Conservation (phyloP, 495 filamentous ascomycete genomes). For the Parathielavia hyrcaniae region DNA sequence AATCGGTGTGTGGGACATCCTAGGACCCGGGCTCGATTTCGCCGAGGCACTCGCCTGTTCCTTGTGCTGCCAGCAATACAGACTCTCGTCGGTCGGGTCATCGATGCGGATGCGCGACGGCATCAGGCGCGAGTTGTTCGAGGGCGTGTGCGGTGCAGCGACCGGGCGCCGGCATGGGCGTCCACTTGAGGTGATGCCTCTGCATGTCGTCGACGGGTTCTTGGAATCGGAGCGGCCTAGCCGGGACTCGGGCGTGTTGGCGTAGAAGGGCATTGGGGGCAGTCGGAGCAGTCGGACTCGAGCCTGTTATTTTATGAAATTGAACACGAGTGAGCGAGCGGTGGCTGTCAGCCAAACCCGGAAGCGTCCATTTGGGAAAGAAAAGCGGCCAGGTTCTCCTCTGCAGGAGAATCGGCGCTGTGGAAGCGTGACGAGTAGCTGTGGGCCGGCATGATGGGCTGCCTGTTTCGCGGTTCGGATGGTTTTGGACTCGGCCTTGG, state of each 20-base stretch:
- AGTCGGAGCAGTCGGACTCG: background rate
- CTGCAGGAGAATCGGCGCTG: constrained; percentile 2
- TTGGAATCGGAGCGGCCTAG: constrained; percentile 73
- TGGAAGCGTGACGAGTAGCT: constrained; percentile 2
- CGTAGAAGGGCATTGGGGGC: constrained; percentile 62
- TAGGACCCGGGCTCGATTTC: constrained; percentile 38
- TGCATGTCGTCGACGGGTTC: constrained; percentile 78
- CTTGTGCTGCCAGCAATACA: constrained; percentile 92
- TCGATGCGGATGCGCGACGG: constrained; percentile 44
- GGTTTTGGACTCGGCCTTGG: constrained; percentile 7
- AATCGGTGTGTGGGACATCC: constrained; percentile 30
- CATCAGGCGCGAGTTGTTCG: constrained; percentile 33
- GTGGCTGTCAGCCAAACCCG: background rate
- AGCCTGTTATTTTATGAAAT: background rate
- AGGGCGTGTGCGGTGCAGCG: constrained; percentile 33
- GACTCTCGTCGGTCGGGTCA: constrained; percentile 38
- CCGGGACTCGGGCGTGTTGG: constrained; percentile 77
- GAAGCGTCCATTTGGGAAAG: background rate
- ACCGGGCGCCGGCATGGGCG: constrained; percentile 70
- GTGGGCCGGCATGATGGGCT: constrained; percentile 23
- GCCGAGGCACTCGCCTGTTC: constrained; percentile 61
- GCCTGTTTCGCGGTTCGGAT: constrained; percentile 16
- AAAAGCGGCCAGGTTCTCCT: constrained; percentile 1
- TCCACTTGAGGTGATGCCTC: constrained; percentile 72
- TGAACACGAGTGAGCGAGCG: background rate